These are phyloP conservation scores for Solanum chilense DNA, from an alignment of 257 asterid species.

Conservation along the genomic window DNA sequence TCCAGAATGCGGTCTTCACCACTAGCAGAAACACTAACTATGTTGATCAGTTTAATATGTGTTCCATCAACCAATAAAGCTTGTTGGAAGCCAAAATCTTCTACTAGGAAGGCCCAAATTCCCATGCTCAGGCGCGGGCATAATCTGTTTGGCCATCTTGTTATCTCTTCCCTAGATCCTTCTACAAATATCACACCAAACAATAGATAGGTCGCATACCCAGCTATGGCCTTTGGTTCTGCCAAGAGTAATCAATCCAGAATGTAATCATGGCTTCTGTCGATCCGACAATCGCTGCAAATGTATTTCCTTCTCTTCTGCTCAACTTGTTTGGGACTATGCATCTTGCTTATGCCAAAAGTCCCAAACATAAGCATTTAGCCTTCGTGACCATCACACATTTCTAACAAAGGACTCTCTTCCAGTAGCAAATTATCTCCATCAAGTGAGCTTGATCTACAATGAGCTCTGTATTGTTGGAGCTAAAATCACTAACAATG, in stretches of 20 bases:
- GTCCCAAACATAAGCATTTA: background rate
- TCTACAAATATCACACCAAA: background rate
- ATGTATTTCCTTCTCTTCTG: too few relatives aligned
- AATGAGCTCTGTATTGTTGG: too few relatives aligned
- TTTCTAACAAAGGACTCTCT: background rate
- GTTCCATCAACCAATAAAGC: background rate
- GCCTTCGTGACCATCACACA: background rate
- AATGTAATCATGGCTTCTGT: too few relatives aligned
- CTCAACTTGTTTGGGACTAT: too few relatives aligned
- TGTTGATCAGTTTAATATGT: too few relatives aligned
- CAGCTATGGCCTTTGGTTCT: background rate
- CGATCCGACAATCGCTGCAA: too few relatives aligned
- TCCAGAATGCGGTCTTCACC: too few relatives aligned
- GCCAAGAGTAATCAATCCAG: background rate
- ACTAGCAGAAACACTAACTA: too few relatives aligned
- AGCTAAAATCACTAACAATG: too few relatives aligned
- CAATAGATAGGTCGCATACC: background rate
- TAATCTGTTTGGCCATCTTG: background rate
- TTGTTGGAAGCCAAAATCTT: background rate
- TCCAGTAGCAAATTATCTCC: background rate
- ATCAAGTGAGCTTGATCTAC: too few relatives aligned
- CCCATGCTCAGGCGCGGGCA: background rate
- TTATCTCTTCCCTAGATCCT: background rate
- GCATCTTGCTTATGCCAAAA: background rate
- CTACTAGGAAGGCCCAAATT: background rate